These are phyloP conservation scores for Hericium erinaceus DNA, from an alignment of 768 basidiomycete species.

Conservation along the genomic window DNA sequence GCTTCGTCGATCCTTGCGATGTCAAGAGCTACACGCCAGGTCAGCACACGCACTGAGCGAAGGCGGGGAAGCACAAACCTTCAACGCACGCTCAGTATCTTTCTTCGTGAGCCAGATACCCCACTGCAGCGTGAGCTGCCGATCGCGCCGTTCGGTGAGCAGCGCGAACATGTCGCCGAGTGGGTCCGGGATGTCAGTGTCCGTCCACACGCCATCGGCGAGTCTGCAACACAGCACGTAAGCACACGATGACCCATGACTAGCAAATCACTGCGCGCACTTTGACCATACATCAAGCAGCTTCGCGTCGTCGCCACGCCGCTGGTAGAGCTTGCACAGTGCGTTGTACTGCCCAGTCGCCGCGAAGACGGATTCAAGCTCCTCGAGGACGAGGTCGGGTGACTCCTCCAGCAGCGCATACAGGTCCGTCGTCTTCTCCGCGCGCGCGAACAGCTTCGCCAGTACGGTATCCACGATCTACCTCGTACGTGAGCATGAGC, in stretches of 20 bases:
- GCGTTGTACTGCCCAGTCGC: constrained; percentile 46
- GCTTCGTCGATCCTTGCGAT: constrained; percentile 42
- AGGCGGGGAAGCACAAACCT: constrained; percentile 32
- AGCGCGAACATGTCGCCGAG: constrained; percentile 48
- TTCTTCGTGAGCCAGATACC: constrained; percentile 70
- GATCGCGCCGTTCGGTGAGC: constrained; percentile 49
- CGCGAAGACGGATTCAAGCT: constrained; percentile 53
- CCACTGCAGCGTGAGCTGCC: constrained; percentile 59
- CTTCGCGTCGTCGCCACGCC: constrained; percentile 47
- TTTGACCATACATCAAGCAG: constrained; percentile 60
- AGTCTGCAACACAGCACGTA: constrained; percentile 31
- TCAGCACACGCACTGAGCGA: not conserved
- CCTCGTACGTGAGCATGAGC: not conserved
- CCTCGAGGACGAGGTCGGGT: constrained; percentile 40
- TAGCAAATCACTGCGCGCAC: constrained; percentile 28
- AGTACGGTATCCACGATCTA: constrained; percentile 79
- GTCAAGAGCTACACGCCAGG: constrained; percentile 45
- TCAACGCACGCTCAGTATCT: constrained; percentile 61
- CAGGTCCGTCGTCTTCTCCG: constrained; percentile 54
- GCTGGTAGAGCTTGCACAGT: constrained; percentile 51
- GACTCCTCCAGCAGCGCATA: constrained; percentile 48
- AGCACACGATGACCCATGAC: not conserved
- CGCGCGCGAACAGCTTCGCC: constrained; percentile 60
- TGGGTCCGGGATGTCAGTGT: constrained; percentile 57
- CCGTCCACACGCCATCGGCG: constrained; percentile 55